These are phyloP conservation scores for Niebla homalea DNA, from an alignment of 495 filamentous ascomycete species.

Conservation along the genomic window DNA sequence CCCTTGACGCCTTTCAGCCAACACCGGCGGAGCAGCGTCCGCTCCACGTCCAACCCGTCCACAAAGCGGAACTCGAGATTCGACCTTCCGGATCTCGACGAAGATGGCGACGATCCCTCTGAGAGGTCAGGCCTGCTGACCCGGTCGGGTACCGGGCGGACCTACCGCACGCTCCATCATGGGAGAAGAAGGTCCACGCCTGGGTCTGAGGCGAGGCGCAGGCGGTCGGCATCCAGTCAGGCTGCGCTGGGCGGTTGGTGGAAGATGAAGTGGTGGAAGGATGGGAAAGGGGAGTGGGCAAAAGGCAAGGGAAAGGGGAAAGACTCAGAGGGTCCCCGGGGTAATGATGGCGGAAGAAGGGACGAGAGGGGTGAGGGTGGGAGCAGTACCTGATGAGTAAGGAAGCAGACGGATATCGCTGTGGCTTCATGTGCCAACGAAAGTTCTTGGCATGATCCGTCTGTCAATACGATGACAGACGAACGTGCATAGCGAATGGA, in stretches of 20 bases:
- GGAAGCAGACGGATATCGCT: background rate
- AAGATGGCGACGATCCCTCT: slow-evolving; percentile 2
- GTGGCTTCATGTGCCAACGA: too few relatives aligned
- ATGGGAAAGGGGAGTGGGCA: background rate
- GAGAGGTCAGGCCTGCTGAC: slow-evolving; percentile 11
- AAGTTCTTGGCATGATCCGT: too few relatives aligned
- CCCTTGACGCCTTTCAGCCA: slow-evolving; percentile 7
- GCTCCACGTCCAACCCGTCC: slow-evolving; percentile 4
- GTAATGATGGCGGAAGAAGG: background rate
- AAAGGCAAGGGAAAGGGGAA: background rate
- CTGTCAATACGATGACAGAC: too few relatives aligned
- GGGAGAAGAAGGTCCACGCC: slow-evolving; percentile 12
- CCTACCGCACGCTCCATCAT: slow-evolving; percentile 7
- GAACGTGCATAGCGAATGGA: too few relatives aligned
- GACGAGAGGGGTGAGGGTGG: background rate
- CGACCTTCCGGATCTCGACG: slow-evolving; percentile 8
- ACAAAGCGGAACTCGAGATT: slow-evolving; percentile 1
- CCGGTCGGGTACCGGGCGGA: slow-evolving; percentile 13
- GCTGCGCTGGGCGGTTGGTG: slow-evolving; percentile 26
- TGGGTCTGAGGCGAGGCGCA: slow-evolving; percentile 1
- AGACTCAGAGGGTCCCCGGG: background rate
- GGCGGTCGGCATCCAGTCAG: slow-evolving; percentile 9
- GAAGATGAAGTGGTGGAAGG: slow-evolving; percentile 26
- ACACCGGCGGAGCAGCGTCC: slow-evolving; percentile 15
- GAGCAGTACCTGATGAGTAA: slow-evolving; percentile 9